Evolutionary conservation across 805 yeast genomes (phyloP).

Genomic region (Wickerhamiella azymoides): DNA sequence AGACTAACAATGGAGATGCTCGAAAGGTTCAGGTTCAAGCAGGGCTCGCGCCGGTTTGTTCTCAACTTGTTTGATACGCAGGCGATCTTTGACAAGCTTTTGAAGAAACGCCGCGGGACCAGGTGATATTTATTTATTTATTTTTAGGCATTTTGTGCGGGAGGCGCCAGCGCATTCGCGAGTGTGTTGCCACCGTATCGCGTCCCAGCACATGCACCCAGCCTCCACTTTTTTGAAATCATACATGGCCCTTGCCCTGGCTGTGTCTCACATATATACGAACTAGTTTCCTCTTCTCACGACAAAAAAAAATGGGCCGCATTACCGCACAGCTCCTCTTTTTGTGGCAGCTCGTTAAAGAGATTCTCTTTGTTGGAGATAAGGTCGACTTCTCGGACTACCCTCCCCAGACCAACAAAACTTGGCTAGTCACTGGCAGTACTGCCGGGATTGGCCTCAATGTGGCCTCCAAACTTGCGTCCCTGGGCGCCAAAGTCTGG

Average conservation of each 20-base stretch:
- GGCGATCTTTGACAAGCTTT: constrained; percentile 13
- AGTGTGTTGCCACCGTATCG: too few species aligned
- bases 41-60: constrained; percentile 48
- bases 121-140: not conserved
- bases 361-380: not conserved
- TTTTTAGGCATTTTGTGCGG: not conserved
- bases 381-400: not conserved
- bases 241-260: not conserved
- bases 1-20: constrained; percentile 36
- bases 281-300: not conserved
- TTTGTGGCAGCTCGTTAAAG: not conserved
- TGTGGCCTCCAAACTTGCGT: constrained; percentile 4
- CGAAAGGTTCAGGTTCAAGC: constrained; percentile 47
- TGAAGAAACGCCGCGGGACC: not conserved
- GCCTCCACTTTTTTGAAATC: not conserved
- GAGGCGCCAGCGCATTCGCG: too few species aligned
- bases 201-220: too few species aligned
- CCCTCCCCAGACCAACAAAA: constrained; percentile 21
- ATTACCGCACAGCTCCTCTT: not conserved
- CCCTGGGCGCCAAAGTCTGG: constrained; percentile 26
- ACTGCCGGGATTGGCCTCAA: constrained; percentile 9
- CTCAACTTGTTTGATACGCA: constrained; percentile 44
- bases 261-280: not conserved
- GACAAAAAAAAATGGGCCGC: not conserved
- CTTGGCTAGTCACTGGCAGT: constrained; percentile 15